Evolutionary conservation across 73 alveolate species (phyloP).

Genomic region (Paramecium octaurelia): DNA sequence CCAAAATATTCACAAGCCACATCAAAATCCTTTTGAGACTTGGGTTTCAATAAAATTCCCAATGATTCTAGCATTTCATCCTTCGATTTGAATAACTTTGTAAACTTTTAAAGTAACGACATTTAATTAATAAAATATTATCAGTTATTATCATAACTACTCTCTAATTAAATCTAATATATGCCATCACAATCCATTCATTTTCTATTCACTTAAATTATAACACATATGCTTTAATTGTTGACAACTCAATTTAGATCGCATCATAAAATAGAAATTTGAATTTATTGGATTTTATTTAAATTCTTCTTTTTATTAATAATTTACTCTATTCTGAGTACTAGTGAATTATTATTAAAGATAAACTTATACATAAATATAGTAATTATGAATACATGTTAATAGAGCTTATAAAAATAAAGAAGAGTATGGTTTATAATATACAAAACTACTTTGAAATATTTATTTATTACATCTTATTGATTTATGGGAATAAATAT

Average conservation of each 20-base stretch:
- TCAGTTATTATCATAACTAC: constrained; percentile 1
- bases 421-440: neutral
- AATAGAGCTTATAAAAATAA: neutral
- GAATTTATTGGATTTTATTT: too few species aligned
- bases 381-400: neutral
- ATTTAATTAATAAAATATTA: constrained; percentile 33
- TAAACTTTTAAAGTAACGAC: constrained; percentile 49
- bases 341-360: too few species aligned
- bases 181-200: neutral
- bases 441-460: neutral
- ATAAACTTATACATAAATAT: too few species aligned
- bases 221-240: neutral
- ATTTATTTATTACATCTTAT: neutral
- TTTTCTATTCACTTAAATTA: neutral
- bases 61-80: neutral
- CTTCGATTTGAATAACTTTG: constrained; percentile 7
- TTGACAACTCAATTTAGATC: too few species aligned
- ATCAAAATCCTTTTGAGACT: neutral
- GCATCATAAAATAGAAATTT: too few species aligned
- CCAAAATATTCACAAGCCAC: neutral
- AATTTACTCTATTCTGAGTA: too few species aligned
- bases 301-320: too few species aligned
- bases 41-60: neutral
- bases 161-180: neutral
- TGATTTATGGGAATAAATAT: neutral